Evolutionary conservation across 148 eudicot genomes (phyloP), one percentile per base, ranked within the genome.

Genomic region (Rhododendron simsii): DNA sequence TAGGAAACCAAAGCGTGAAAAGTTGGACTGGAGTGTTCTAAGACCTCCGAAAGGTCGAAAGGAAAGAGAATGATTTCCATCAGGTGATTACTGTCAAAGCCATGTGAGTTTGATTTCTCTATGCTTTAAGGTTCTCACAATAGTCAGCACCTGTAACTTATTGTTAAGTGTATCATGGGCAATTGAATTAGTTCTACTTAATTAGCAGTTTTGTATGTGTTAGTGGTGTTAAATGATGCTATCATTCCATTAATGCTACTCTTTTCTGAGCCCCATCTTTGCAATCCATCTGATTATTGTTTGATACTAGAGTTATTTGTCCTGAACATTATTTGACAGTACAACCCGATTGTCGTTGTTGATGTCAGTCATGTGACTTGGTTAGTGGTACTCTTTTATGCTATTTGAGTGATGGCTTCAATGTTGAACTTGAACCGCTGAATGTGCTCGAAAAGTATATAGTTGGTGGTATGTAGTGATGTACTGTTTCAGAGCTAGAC

Each of bases 11-110:
- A 93, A 93, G 89, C 93, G 86, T 63, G 93, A 88, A 73, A 95
- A 91, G 91, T 89, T 95, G 14, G 93, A 95, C 87, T 95, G 91
- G 89, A 95, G 86, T 81, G 95, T 93, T 65, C 88, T 95, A 50
- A 91, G 95, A 83, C 93, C 94, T 81, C 91, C 92, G 12, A 93
- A 95, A 87, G 80, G 89, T 85, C 90, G 90, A 75, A 88, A 84
- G 89, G 93, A 85, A 84, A 88, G 44, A 80, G 48, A 84, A 51
- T 87, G 85, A 87, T 50, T 45, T 12, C 80, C 23, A 45, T 71
- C 76, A 85, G 87, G 86, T 67, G 83, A 82, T 74, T 39, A n/a
- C 30, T n/a, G 45, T 55, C 50, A 23, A 14, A 71, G 71, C 5
- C 47, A 59, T 59, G 39, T 82, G 82, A 5, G 39, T 59, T 28